These are phyloP conservation scores for Ascomycota sp. DNA, from an alignment of 2,329 filamentous ascomycete species.

Conservation along the genomic window DNA sequence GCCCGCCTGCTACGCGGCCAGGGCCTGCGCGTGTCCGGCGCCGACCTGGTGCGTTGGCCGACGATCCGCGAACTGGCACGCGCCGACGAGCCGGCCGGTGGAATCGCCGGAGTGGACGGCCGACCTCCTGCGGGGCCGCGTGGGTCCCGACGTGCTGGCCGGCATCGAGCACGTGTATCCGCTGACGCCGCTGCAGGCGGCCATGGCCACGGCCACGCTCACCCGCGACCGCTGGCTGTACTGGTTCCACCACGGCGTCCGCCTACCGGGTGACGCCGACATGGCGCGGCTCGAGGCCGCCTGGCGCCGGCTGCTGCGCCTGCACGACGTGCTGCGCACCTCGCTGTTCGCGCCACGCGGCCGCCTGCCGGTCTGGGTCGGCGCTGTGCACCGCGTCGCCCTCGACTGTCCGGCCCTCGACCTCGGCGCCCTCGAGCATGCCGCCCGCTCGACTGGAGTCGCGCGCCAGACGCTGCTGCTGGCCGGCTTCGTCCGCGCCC, in stretches of 20 bases:
- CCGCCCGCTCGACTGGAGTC: conserved; percentile 1
- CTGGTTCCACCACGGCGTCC: conserved; percentile 3
- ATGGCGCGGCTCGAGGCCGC: conserved; percentile 3
- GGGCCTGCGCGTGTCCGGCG: conserved; percentile 10
- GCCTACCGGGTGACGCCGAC: conserved; percentile 1
- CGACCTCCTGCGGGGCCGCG: background rate
- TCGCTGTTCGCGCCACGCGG: conserved; percentile 7
- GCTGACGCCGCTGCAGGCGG: conserved; percentile 6
- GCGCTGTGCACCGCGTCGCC: conserved; percentile 1
- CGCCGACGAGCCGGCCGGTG: background rate
- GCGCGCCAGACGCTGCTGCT: conserved; percentile 1
- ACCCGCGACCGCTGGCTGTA: conserved; percentile 5
- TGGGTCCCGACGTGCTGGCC: conserved; percentile 1
- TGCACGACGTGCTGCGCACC: conserved; percentile 7
- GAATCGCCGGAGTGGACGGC: background rate
- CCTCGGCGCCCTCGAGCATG: conserved; percentile 1
- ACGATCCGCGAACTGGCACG: conserved; percentile 8
- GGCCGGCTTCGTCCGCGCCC: conserved; percentile 2
- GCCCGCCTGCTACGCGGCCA: conserved; percentile 10
- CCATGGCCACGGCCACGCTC: conserved; percentile 5
- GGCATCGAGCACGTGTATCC: conserved; percentile 9
- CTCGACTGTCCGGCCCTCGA: conserved; percentile 1
- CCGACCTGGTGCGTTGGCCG: conserved; percentile 14
- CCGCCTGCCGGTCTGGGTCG: conserved; percentile 1
- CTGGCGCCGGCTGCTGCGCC: conserved; percentile 3